Base-by-base conservation (phyloP, 345 rosid species). In the Excoecaria agallocha region DNA sequence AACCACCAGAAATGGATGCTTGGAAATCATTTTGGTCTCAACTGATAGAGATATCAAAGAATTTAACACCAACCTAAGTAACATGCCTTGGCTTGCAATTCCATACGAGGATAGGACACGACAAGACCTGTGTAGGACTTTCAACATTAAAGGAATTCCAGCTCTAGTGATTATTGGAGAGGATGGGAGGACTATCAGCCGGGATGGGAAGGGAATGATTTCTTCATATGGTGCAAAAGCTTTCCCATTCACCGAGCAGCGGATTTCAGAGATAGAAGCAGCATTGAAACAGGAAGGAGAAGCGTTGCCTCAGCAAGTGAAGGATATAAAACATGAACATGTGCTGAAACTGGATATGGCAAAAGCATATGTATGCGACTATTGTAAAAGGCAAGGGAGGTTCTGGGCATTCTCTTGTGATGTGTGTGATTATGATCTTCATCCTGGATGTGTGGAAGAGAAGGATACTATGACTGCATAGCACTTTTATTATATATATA, bases 371-470 rank as follows among this genome's bases (percentile, higher is more conserved):
- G 88, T 87, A 5, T 90, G 95, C 19, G 91, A 92, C 69, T 82
- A 55, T 45, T 90, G 93, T 80, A 87, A 82, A 73, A 77, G 73
- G 64, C 85, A 78, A 77, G 95, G 95, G 37, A 81, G 84, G 86
- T 92, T 88, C 75, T 92, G 97, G 97, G 85, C 97, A 19, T 87
- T 90, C 75, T 87, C 93, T 13, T 92, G 95, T 39, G 81, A 82
- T 48, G 89, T 82, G 51, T 90, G 95, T 35, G 87, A 92, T 77
- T 90, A 89, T 58, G 95, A 92, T 62, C 97, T 90, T 75, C 97
- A 92, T 78, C 97, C 95, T 20, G 74, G 82, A 38, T 87, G 97
- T 79, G 81, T 85, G 60, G 85, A 85, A 71, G 35, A 64, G 48
- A n/a, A 10, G 22, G 41, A 54, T 35, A 24, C 63, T 13, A 45